A percentile compares a stretch with the other conserved stretches of the same genome.
Conservation (phyloP, 2,329 filamentous ascomycete genomes). For the Thielaviopsis ethacetica region DNA sequence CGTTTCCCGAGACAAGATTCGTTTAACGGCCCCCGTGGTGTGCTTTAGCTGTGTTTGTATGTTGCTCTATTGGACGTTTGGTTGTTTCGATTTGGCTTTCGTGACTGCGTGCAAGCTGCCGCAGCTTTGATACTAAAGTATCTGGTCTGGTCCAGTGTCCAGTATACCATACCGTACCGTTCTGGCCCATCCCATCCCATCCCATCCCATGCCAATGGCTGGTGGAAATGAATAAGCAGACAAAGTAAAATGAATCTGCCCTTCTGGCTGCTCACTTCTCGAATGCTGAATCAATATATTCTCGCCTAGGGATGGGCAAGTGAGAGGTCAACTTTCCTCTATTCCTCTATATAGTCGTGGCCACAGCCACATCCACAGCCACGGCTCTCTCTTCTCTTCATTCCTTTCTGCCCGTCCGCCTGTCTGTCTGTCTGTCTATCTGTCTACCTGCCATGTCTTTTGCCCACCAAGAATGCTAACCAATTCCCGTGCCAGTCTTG, state of each 20-base stretch:
- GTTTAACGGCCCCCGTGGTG: not conserved
- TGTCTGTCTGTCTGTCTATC: too few species aligned
- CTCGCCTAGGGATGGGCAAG: too few species aligned
- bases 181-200: too few species aligned
- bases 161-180: too few species aligned
- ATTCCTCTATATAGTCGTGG: not conserved
- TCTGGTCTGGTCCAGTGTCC: too few species aligned
- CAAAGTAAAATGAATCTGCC: not conserved
- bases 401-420: too few species aligned
- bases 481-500: conserved; percentile 29
- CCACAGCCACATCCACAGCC: too few species aligned
- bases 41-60: not conserved
- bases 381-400: too few species aligned
- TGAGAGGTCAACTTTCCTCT: not conserved
- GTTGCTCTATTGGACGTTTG: not conserved
- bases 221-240: too few species aligned
- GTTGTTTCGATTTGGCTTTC: not conserved
- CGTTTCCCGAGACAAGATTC: not conserved
- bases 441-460: too few species aligned
- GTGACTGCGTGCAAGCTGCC: not conserved
- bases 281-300: not conserved
- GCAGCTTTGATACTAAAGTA: too few species aligned
- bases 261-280: not conserved
- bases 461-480: not conserved
- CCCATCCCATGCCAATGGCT: too few species aligned